These are phyloP conservation scores for Neurospora sp. DNA, from an alignment of 495 filamentous ascomycete species.

Conservation along the genomic window DNA sequence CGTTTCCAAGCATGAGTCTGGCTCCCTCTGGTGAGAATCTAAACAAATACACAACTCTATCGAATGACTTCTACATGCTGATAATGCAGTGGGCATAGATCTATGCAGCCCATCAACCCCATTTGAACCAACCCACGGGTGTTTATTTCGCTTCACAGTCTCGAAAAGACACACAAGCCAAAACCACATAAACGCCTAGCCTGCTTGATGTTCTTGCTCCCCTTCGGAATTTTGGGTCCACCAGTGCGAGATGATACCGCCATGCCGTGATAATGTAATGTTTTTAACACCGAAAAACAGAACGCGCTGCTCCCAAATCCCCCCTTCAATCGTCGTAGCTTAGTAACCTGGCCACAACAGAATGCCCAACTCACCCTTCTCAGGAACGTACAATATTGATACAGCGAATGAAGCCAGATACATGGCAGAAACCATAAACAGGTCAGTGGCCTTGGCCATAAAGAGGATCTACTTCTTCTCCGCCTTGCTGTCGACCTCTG, in stretches of 20 bases:
- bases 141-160: neutral
- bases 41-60: neutral
- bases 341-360: neutral
- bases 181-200: neutral
- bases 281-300: neutral
- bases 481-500: neutral
- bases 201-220: neutral
- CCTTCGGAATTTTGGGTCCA: neutral
- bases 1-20: neutral
- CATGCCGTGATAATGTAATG: neutral
- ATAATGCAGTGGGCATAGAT: neutral
- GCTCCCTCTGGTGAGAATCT: neutral
- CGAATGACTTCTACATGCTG: neutral
- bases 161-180: neutral
- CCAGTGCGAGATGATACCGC: neutral
- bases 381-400: neutral
- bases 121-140: neutral
- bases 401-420: neutral
- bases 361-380: neutral
- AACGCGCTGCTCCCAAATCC: neutral
- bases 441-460: neutral
- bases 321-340: neutral
- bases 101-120: neutral
- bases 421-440: neutral
- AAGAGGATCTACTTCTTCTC: constrained; percentile 6